Evolutionary conservation across 257 asterid species (phyloP), one percentile per base, ranked within the genome.

Genomic region (Penstemon eatonii): DNA sequence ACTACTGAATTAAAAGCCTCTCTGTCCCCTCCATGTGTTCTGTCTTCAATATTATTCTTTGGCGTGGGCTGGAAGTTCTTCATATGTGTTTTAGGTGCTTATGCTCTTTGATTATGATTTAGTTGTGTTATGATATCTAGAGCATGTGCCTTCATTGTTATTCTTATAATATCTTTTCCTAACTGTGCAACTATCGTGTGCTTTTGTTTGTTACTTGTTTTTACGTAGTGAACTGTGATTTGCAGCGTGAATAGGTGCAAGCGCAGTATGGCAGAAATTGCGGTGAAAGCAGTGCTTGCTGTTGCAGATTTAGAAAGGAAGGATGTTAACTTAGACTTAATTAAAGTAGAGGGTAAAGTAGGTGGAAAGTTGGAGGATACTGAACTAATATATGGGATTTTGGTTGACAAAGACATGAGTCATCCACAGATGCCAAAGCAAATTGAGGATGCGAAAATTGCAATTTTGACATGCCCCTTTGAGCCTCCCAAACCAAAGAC

Each of bases 401-500:
- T 93, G 67, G 91, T 93, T 7, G 97, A 93, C 84, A 93, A 93
- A 76, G 98, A 93, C 67, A 90, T 88, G 98, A 90, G 97, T 76
- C 98, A 93, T 68, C 97, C 96, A 5, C 98, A 93, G 83, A 90
- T 93, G 98, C 97, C 98, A 9, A 93, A 93, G 78, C 90, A 86
- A 73, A 93, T 93, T 38, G 82, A 84, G 79, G 95, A 93, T 81
- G 97, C 96, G 4, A 85, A 86, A 39, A 90, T 92, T 75, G 98
- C 98, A 67, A 92, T 92, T 57, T 72, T 93, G 72, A 90, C 98
- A 8, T 93, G 98, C 75, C 96, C 98, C 15, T 90, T 90, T 87
- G 98, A 90, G 84, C 97, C 96, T 40, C 98, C 98, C 37, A 93
- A 93, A 80, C 98, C 98, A 56, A 93, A 93, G 86, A 93, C 98